A percentile compares a stretch with the other conserved stretches of the same genome.
Conservation (phyloP, 495 filamentous ascomycete species). For the Peziza echinospora region DNA sequence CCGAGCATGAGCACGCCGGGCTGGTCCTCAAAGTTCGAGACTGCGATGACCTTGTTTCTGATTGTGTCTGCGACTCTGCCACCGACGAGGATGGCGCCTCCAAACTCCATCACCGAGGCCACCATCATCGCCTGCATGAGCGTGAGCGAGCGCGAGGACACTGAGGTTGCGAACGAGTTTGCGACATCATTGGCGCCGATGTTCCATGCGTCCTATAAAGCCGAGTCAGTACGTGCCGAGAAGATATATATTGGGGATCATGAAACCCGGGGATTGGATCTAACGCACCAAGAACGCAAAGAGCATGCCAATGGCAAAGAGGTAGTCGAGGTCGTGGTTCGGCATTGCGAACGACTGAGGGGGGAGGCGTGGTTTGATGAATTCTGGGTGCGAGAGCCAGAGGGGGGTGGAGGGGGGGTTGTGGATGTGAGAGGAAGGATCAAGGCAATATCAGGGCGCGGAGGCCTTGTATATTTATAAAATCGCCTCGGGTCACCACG, state of each 20-base stretch:
- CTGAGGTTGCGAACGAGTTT: slow-evolving; percentile 51
- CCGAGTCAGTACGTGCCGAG: slow-evolving; percentile 1
- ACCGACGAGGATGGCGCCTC: slow-evolving; percentile 42
- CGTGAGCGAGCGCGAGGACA: slow-evolving; percentile 46
- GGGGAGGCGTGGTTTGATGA: no score
- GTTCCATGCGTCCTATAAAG: slow-evolving; percentile 21
- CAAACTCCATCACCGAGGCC: slow-evolving; percentile 43
- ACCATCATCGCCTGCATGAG: slow-evolving; percentile 46
- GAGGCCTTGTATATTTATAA: no score
- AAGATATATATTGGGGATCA: no score
- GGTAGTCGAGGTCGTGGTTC: slow-evolving; percentile 39
- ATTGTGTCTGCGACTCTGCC: slow-evolving; percentile 44
- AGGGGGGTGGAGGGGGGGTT: no score
- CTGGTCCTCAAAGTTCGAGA: slow-evolving; percentile 28
- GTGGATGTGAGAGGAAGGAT: no score
- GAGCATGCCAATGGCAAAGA: slow-evolving; percentile 55
- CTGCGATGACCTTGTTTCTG: slow-evolving; percentile 39
- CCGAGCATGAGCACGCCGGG: slow-evolving; percentile 38
- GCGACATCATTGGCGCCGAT: slow-evolving; percentile 48
- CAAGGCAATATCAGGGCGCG: no score
- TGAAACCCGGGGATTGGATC: not conserved
- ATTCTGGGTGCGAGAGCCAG: no score
- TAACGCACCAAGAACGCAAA: slow-evolving; percentile 40
- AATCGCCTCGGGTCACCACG: no score
- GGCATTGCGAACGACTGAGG: no score